Conservation (phyloP, 1,284 basidiomycete genomes). For the Ceratobasidium sp. region DNA sequence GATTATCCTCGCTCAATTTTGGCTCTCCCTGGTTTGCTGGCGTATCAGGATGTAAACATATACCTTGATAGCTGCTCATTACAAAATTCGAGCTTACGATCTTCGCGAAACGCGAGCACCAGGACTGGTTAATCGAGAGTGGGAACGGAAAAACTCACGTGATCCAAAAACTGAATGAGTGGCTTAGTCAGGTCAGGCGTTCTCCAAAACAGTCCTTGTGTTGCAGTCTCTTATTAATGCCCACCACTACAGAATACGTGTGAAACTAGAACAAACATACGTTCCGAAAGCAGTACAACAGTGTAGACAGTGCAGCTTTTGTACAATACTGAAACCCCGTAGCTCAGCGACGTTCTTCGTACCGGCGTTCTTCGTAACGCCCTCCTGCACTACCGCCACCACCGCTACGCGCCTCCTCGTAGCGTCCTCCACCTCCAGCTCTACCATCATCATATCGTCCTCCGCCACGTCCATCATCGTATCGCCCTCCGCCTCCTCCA, state of each 20-base stretch:
- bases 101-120: background rate
- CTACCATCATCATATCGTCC: conserved; percentile 6
- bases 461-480: conserved; percentile 42
- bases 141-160: conserved; percentile 17
- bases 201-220: too few relatives aligned
- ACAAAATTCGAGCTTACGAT: conserved; percentile 12
- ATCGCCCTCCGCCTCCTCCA: conserved; percentile 41
- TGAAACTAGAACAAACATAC: too few relatives aligned
- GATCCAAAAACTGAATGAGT: conserved; percentile 11
- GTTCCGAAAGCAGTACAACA: too few relatives aligned
- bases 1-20: conserved; percentile 19
- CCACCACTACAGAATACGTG: too few relatives aligned
- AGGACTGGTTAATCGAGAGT: conserved; percentile 12
- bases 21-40: background rate
- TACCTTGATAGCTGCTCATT: background rate
- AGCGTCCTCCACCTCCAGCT: background rate
- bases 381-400: too few relatives aligned
- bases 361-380: too few relatives aligned
- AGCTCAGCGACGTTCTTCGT: background rate
- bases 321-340: too few relatives aligned
- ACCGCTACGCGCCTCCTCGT: background rate
- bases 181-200: too few relatives aligned
- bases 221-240: too few relatives aligned
- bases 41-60: background rate
- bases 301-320: too few relatives aligned